phyloP scores from a whole-genome alignment of 305 asterid genomes.

The Fraxinus angustifolia region DNA sequence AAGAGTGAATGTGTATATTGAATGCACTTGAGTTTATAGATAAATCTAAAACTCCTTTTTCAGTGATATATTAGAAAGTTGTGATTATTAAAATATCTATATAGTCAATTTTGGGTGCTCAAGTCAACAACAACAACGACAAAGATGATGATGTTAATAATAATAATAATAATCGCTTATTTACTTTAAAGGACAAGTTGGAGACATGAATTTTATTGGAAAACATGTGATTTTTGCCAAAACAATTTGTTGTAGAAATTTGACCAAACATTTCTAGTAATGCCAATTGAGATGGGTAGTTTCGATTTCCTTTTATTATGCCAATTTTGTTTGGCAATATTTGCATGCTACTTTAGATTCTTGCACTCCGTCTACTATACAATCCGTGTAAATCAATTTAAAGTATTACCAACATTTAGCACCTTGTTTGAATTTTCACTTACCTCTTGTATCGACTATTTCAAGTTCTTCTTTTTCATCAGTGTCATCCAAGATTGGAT shows the following conservation, averaged over 20 bases:
- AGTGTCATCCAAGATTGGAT: neutral
- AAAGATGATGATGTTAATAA: too few relatives aligned
- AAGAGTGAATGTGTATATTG: neutral
- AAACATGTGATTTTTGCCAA: neutral
- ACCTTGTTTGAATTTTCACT: neutral
- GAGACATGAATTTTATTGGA: neutral
- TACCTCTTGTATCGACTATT: neutral
- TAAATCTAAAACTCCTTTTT: too few relatives aligned
- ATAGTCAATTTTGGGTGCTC: neutral
- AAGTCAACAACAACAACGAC: neutral
- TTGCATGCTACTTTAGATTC: neutral
- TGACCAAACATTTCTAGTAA: neutral
- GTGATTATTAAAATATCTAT: neutral
- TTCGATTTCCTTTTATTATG: neutral
- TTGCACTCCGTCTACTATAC: neutral
- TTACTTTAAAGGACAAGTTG: neutral
- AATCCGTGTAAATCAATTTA: neutral
- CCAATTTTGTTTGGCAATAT: neutral
- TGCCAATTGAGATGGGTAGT: neutral
- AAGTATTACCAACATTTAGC: neutral
- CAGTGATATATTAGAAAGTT: neutral
- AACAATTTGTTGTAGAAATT: neutral
- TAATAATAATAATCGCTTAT: too few relatives aligned
- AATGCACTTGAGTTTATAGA: too few relatives aligned
- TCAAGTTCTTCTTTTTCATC: neutral